Evolutionary conservation across 345 rosid genomes (phyloP).

Genomic region (Lepidium africanum): DNA sequence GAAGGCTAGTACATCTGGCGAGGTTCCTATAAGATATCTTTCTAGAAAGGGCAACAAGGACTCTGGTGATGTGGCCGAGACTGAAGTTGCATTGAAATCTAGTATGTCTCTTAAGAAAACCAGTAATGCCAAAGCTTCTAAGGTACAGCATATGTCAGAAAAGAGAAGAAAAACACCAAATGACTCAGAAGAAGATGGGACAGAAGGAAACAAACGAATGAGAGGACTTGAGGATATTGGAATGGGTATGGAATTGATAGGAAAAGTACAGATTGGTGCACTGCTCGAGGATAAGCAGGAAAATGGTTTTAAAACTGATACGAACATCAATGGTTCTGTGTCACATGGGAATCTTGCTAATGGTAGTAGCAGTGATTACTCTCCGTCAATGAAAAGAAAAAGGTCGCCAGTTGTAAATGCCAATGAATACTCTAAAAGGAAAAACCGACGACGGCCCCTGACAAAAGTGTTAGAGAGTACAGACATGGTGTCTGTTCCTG

Average conservation of each 20-base stretch:
- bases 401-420: constrained; percentile 51
- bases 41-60: constrained; percentile 47
- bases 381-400: constrained; percentile 44
- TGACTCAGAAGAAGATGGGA: constrained; percentile 95
- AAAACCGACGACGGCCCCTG: constrained; percentile 59
- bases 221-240: constrained; percentile 92
- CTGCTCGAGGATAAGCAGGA: constrained; percentile 35
- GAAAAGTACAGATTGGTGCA: constrained; percentile 27
- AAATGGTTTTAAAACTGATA: constrained; percentile 32
- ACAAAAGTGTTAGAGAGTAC: constrained; percentile 81
- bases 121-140: constrained; percentile 39
- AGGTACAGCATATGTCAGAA: constrained; percentile 38
- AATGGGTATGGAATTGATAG: constrained; percentile 43
- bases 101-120: constrained; percentile 48
- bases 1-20: constrained; percentile 32
- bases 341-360: constrained; percentile 45
- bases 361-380: constrained; percentile 37
- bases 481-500: constrained; percentile 62
- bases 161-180: constrained; percentile 80
- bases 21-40: constrained; percentile 33
- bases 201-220: constrained; percentile 81
- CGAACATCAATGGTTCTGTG: constrained; percentile 39
- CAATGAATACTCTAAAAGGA: constrained; percentile 56
- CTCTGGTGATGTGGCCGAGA: constrained; percentile 32
- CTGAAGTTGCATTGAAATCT: constrained; percentile 39